phyloP scores from a whole-genome alignment of 768 basidiomycete genomes.

The Boletus subparvulus region DNA sequence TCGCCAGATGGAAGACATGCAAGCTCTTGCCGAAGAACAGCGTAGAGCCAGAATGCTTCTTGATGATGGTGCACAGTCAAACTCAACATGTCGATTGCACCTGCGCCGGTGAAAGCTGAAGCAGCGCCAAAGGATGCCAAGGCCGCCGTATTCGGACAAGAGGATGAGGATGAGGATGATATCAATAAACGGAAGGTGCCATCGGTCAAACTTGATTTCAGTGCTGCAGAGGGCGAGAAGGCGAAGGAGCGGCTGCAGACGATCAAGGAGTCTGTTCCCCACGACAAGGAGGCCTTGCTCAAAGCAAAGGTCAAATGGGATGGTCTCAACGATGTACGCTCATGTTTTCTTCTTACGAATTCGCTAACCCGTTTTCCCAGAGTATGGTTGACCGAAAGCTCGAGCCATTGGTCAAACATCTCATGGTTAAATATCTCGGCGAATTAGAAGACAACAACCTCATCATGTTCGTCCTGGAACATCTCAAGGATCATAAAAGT shows the following conservation, averaged over 20 bases:
- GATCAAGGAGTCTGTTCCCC: slow-evolving; percentile 71
- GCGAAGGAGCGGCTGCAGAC: slow-evolving; percentile 77
- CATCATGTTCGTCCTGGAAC: slow-evolving; percentile 91
- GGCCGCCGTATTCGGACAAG: slow-evolving; percentile 68
- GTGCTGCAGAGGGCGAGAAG: slow-evolving; percentile 79
- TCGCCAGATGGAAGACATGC: slow-evolving; percentile 94
- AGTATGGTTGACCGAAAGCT: slow-evolving; percentile 81
- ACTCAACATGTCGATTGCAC: slow-evolving; percentile 72
- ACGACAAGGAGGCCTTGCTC: slow-evolving; percentile 75
- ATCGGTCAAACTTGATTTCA: slow-evolving; percentile 88
- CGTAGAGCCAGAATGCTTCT: slow-evolving; percentile 86
- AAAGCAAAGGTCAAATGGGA: slow-evolving; percentile 91
- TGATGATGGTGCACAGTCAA: slow-evolving; percentile 89
- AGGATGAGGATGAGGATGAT: slow-evolving; percentile 85
- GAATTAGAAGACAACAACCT: slow-evolving; percentile 93
- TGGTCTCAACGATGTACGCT: slow-evolving; percentile 78
- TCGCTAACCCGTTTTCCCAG: slow-evolving; percentile 42
- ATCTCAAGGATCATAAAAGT: slow-evolving; percentile 86
- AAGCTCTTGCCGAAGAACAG: slow-evolving; percentile 86
- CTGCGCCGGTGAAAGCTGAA: slow-evolving; percentile 47
- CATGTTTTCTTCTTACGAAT: slow-evolving; percentile 1
- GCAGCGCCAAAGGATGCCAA: slow-evolving; percentile 46
- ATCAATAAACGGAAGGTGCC: slow-evolving; percentile 79
- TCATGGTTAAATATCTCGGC: slow-evolving; percentile 86
- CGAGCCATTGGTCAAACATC: slow-evolving; percentile 76